A percentile compares a stretch with the other conserved stretches of the same genome.
phyloP scores from a whole-genome alignment of 2,329 filamentous ascomycete species.

The Colletotrichum karsti region DNA sequence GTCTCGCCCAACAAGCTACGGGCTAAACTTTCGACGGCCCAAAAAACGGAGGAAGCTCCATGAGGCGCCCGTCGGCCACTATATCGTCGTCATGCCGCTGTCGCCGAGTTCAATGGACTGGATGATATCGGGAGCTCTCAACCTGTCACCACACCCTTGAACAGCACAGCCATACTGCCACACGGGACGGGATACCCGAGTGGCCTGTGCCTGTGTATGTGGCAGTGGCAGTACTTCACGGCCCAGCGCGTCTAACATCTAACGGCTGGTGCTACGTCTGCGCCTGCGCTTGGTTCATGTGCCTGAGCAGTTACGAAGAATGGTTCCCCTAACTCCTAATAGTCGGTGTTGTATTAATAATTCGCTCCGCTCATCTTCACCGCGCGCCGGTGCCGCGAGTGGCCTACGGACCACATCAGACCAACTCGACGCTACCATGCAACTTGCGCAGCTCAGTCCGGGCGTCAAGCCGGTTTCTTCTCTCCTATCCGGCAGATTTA shows the following conservation, averaged over 20 bases:
- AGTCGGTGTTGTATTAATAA: slow-evolving; percentile 15
- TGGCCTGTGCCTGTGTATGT: slow-evolving; percentile 17
- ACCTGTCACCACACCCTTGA: slow-evolving; percentile 21
- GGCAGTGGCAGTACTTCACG: neutral
- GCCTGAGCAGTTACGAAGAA: neutral
- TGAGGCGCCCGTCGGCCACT: neutral
- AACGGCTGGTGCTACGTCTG: neutral
- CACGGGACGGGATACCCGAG: slow-evolving; percentile 13
- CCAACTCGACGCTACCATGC: neutral
- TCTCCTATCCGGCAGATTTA: slow-evolving; percentile 4
- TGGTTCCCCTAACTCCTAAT: slow-evolving; percentile 8
- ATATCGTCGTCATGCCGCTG: slow-evolving; percentile 14
- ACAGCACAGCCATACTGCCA: neutral
- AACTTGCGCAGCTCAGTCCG: neutral
- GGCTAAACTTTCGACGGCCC: neutral
- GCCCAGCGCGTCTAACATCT: neutral
- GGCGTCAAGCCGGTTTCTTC: neutral
- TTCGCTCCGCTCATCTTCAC: slow-evolving; percentile 9
- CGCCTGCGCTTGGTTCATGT: slow-evolving; percentile 9
- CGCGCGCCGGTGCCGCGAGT: neutral
- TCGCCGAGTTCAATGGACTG: neutral
- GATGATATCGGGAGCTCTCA: slow-evolving; percentile 4
- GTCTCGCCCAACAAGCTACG: neutral
- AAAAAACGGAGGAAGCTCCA: neutral
- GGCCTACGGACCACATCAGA: slow-evolving; percentile 5